Evolutionary conservation across 208 protist species (phyloP).

Genomic region (Trypanosoma avium): DNA sequence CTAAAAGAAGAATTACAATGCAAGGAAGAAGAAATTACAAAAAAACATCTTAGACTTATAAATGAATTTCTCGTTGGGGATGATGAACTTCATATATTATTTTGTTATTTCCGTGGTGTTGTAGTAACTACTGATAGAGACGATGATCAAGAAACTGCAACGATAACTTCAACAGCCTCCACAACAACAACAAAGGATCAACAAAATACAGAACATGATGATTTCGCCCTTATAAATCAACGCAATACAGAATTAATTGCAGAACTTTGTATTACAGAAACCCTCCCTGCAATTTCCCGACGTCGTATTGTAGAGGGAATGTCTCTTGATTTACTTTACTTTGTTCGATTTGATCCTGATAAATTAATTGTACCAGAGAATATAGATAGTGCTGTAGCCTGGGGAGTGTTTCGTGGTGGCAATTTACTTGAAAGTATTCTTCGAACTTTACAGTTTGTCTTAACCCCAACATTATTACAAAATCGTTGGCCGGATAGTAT

Average conservation of each 20-base stretch:
- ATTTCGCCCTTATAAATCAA: background rate
- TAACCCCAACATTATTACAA: slow-evolving; percentile 81
- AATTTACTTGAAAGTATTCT: slow-evolving; percentile 89
- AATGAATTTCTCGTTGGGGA: slow-evolving; percentile 88
- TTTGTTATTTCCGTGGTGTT: slow-evolving; percentile 62
- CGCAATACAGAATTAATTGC: background rate
- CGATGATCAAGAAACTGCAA: no score
- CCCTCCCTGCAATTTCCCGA: slow-evolving; percentile 31
- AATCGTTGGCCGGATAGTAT: slow-evolving; percentile 96
- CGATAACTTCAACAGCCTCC: no score
- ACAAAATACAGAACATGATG: background rate
- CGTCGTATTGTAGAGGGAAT: slow-evolving; percentile 39
- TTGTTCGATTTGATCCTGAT: slow-evolving; percentile 76
- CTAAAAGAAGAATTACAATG: slow-evolving; percentile 65
- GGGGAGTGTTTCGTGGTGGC: slow-evolving; percentile 61
- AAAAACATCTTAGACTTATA: slow-evolving; percentile 53
- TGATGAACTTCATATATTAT: slow-evolving; percentile 64
- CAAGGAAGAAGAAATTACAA: slow-evolving; percentile 38
- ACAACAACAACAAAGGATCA: no score
- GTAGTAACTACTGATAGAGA: no score
- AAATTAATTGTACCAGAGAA: slow-evolving; percentile 85
- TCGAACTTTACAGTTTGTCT: slow-evolving; percentile 74
- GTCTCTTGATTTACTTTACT: slow-evolving; percentile 66
- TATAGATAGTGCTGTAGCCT: slow-evolving; percentile 82
- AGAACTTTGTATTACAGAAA: slow-evolving; percentile 30